Evolutionary conservation across 345 rosid genomes (phyloP), one percentile per base, ranked within the genome.

Genomic region (Aquilaria malaccensis): DNA sequence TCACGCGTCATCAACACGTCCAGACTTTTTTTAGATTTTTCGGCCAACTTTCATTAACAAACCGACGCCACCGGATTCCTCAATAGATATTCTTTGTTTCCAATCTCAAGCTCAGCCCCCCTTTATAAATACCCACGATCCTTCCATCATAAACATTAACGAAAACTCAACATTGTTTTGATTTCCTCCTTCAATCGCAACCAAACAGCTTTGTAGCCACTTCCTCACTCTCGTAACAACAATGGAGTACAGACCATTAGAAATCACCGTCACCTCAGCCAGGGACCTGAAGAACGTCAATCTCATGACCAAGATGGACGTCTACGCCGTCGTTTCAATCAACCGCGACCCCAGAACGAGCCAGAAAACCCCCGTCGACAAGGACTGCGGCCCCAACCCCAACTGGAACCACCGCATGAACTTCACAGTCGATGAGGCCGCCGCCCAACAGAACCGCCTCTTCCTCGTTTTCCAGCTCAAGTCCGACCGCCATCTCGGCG

Each of bases 241-340:
- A n/a, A 80, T 75, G 89, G 81, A 74, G 83, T 55, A 57, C 48
- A 64, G 83, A 64, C 64, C 73, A 6, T 67, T 81, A 15, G 80
- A 78, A 30, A 32, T 84, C 52, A 78, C 66, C 7, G 47, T 76
- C 9, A 51, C 56, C 10, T 74, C 78, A 0, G 90, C 80, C 29
- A 65, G 50, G 30, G 83, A 70, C 9, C 65, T 85, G 6, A 80
- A 78, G 33, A 69, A 76, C 9, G 79, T 75, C 54, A 80, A 78
- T 30, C 3, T 69, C 41, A 62, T 82, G 66, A 30, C 78, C 72
- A 82, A 69, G 65, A 85, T 85, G 90, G 75, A 76, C 63, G 77
- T 78, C 0, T 82, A 76, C 55, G 80, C 68, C 5, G 62, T 71
- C 30, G 80, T 67, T 56, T 62, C 79, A 12, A 53, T 85, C 74